Percentiles rank a stretch among this genome's conserved stretches.
Conservation (phyloP, 2,329 filamentous ascomycete species). For the Alternaria sp. region DNA sequence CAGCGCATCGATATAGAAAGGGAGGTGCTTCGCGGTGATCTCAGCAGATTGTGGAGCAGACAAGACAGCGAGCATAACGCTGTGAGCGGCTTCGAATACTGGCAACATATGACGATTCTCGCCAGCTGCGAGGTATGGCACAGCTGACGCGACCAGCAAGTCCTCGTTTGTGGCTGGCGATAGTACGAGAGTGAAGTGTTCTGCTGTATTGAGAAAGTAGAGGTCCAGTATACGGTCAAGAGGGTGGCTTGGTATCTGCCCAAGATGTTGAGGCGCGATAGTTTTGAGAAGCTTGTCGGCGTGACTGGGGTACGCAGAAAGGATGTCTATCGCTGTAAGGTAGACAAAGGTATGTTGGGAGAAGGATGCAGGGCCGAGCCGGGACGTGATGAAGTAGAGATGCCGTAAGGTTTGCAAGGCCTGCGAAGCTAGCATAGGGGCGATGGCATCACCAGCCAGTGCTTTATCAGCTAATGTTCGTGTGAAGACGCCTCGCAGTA, state of each 20-base stretch:
- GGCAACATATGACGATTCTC: slow-evolving; percentile 66
- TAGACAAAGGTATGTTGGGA: slow-evolving; percentile 87
- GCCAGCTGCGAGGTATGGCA: slow-evolving; percentile 73
- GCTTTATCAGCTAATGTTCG: slow-evolving; percentile 66
- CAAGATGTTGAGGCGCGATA: slow-evolving; percentile 64
- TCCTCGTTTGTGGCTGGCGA: slow-evolving; percentile 73
- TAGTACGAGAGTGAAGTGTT: slow-evolving; percentile 79
- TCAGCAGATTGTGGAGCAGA: slow-evolving; percentile 79
- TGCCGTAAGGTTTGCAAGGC: slow-evolving; percentile 77
- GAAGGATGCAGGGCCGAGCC: slow-evolving; percentile 76
- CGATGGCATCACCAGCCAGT: slow-evolving; percentile 65
- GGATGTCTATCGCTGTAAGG: slow-evolving; percentile 80
- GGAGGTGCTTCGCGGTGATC: slow-evolving; percentile 74
- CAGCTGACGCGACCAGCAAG: slow-evolving; percentile 76
- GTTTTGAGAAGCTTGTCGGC: slow-evolving; percentile 72
- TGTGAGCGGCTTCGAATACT: slow-evolving; percentile 90
- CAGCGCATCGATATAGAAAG: slow-evolving; percentile 83
- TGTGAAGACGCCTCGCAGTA: slow-evolving; percentile 76
- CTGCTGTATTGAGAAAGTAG: slow-evolving; percentile 86
- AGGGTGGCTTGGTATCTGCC: slow-evolving; percentile 68
- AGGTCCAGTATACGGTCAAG: slow-evolving; percentile 79
- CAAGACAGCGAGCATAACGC: slow-evolving; percentile 79
- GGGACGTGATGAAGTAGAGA: slow-evolving; percentile 81
- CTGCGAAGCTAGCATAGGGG: slow-evolving; percentile 73
- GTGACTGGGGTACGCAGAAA: slow-evolving; percentile 73